These are phyloP conservation scores for Leccinum pachyderme DNA, from an alignment of 1,284 basidiomycete genomes.

Conservation along the genomic window DNA sequence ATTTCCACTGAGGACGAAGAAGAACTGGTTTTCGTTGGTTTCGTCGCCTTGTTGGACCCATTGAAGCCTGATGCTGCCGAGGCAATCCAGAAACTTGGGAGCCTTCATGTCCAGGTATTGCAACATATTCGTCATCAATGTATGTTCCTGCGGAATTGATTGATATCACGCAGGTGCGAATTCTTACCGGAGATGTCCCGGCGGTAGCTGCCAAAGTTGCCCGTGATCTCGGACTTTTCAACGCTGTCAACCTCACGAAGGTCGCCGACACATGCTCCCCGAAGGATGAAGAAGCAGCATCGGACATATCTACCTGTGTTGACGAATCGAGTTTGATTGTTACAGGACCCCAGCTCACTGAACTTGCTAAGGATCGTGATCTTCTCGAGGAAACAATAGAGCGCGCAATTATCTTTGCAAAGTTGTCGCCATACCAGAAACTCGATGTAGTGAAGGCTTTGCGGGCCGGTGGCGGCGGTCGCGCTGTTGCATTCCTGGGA, in stretches of 20 bases:
- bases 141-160: slow-evolving; percentile 2
- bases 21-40: slow-evolving; percentile 31
- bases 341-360: slow-evolving; percentile 30
- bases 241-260: slow-evolving; percentile 18
- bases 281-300: slow-evolving; percentile 30
- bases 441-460: slow-evolving; percentile 34
- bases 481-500: slow-evolving; percentile 33
- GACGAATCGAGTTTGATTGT: slow-evolving; percentile 30
- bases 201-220: slow-evolving; percentile 36
- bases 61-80: slow-evolving; percentile 33
- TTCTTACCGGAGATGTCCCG: slow-evolving; percentile 31
- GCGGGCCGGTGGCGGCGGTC: slow-evolving; percentile 25
- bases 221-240: slow-evolving; percentile 33
- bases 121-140: not conserved
- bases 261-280: not conserved
- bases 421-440: slow-evolving; percentile 34
- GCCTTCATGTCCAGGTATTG: slow-evolving; percentile 32
- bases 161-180: slow-evolving; percentile 23
- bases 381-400: slow-evolving; percentile 31
- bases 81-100: slow-evolving; percentile 29
- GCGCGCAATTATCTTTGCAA: slow-evolving; percentile 33
- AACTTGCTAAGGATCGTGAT: slow-evolving; percentile 31
- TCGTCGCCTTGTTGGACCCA: slow-evolving; percentile 30
- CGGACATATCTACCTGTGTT: slow-evolving; percentile 4
- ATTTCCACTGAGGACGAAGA: slow-evolving; percentile 29